phyloP scores from a whole-genome alignment of 192 early-diverging fungal species.

The Backusella australiensis region DNA sequence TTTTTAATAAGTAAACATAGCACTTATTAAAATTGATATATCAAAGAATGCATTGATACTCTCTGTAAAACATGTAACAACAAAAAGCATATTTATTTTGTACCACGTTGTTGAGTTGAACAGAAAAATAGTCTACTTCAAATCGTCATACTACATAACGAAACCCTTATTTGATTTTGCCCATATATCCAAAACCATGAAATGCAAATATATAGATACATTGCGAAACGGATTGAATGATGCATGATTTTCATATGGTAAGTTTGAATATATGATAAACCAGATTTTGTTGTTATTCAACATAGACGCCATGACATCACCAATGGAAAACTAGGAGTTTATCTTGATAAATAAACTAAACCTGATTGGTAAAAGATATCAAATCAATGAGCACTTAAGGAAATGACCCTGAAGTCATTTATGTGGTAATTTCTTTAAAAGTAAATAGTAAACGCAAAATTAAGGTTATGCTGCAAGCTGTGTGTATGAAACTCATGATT shows the following conservation, averaged over 20 bases:
- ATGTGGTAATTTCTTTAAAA: background rate
- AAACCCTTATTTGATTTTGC: too few relatives aligned
- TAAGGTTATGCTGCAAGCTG: background rate
- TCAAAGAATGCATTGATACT: too few relatives aligned
- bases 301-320: background rate
- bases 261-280: background rate
- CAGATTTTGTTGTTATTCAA: background rate
- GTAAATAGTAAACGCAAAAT: background rate
- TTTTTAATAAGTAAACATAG: too few relatives aligned
- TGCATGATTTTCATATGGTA: background rate
- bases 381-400: background rate
- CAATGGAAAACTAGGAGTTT: background rate
- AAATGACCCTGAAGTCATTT: background rate
- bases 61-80: too few relatives aligned
- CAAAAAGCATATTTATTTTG: too few relatives aligned
- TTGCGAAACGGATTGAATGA: background rate
- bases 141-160: too few relatives aligned
- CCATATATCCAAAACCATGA: too few relatives aligned
- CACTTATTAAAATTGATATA: too few relatives aligned
- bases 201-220: too few relatives aligned
- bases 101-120: too few relatives aligned
- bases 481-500: background rate
- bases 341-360: background rate
- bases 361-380: background rate
- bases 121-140: too few relatives aligned